Percentiles rank a stretch among this genome's conserved stretches.
Evolutionary conservation across 129 eudicot genomes (phyloP).

Genomic region (Chrysanthemum seticuspe): DNA sequence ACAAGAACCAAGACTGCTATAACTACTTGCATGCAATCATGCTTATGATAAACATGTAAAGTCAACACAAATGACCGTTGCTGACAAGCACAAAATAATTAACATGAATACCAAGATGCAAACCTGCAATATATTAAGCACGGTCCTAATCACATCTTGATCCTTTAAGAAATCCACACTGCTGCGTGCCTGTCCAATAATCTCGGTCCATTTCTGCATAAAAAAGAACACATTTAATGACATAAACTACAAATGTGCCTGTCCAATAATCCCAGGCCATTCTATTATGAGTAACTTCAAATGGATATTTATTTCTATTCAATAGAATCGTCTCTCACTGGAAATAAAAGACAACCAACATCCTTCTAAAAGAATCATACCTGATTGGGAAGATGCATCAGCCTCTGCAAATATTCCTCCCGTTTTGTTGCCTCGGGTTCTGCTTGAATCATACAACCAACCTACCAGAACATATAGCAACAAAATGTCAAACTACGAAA

Average conservation of each 20-base stretch:
- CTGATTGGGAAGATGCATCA: slow-evolving; percentile 97
- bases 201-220: slow-evolving; percentile 94
- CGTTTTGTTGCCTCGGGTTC: slow-evolving; percentile 81
- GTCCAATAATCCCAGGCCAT: too few species aligned
- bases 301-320: too few species aligned
- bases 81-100: not conserved
- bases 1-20: slow-evolving; percentile 3
- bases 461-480: slow-evolving; percentile 38
- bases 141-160: slow-evolving; percentile 74
- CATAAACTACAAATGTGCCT: not conserved
- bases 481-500: not conserved
- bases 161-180: slow-evolving; percentile 84
- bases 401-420: slow-evolving; percentile 84
- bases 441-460: slow-evolving; percentile 93
- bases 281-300: too few species aligned
- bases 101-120: slow-evolving; percentile 11
- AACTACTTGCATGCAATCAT: not conserved
- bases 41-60: not conserved
- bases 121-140: slow-evolving; percentile 96
- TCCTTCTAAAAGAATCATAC: slow-evolving; percentile 29
- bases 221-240: slow-evolving; percentile 20
- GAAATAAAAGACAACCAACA: not conserved
- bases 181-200: slow-evolving; percentile 90
- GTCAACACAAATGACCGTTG: not conserved
- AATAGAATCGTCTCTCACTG: too few species aligned